phyloP scores from a whole-genome alignment of 2,329 filamentous ascomycete genomes.

The Fusarium haematococcum region DNA sequence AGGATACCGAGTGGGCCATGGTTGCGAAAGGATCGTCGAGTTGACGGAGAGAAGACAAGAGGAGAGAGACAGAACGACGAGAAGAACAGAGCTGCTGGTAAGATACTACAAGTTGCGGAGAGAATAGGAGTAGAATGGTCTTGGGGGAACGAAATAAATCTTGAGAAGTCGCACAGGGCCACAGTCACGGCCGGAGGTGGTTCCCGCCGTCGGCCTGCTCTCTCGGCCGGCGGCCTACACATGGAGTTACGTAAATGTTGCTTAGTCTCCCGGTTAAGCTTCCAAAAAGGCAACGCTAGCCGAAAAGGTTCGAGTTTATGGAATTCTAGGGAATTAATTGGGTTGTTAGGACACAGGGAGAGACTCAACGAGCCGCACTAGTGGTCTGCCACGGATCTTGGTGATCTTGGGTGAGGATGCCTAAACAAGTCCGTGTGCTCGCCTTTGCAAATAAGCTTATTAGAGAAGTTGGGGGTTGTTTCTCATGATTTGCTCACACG shows the following conservation, averaged over 20 bases:
- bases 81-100: not conserved
- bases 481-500: not conserved
- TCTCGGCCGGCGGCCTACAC: not conserved
- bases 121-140: not conserved
- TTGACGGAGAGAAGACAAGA: not conserved
- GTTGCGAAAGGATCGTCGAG: not conserved
- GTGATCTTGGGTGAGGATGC: not conserved
- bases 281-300: not conserved
- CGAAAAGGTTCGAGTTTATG: not conserved
- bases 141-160: not conserved
- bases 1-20: slow-evolving; percentile 13
- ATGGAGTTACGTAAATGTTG: not conserved
- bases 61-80: not conserved
- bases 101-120: not conserved
- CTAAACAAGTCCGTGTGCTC: not conserved
- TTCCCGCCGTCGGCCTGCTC: not conserved
- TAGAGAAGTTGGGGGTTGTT: not conserved
- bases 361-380: slow-evolving; percentile 1
- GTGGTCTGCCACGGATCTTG: not conserved
- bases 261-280: not conserved
- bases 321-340: not conserved
- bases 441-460: not conserved
- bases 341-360: not conserved
- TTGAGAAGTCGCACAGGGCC: not conserved
- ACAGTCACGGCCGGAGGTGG: not conserved